Evolutionary conservation across 331 rosid species (phyloP).

Genomic region (Rhamnella rubrinervis): DNA sequence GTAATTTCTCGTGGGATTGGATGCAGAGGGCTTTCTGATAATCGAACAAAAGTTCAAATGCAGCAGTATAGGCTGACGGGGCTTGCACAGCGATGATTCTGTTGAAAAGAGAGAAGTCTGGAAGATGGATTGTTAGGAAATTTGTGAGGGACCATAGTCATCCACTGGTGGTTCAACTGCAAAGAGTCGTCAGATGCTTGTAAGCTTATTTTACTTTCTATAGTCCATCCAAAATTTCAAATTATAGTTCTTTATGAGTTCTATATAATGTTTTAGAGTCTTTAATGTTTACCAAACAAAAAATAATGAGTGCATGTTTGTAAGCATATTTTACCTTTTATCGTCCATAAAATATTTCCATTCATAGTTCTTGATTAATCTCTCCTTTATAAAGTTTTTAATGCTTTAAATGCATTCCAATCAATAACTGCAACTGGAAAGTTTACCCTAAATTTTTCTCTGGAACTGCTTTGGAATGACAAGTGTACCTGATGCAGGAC

Average conservation of each 20-base stretch:
- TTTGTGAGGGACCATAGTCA: slow-evolving; percentile 38
- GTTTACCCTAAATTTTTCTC: too few species aligned
- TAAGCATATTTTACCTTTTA: too few species aligned
- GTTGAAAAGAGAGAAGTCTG: slow-evolving; percentile 33
- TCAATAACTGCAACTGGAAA: too few species aligned
- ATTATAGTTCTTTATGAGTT: neutral
- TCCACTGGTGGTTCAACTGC: slow-evolving; percentile 25
- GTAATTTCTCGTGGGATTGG: slow-evolving; percentile 42
- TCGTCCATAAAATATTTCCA: too few species aligned
- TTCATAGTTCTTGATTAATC: too few species aligned
- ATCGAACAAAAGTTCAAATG: slow-evolving; percentile 9
- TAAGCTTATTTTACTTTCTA: slow-evolving; percentile 25
- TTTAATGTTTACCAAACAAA: neutral
- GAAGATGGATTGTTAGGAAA: slow-evolving; percentile 34
- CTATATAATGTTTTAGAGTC: neutral
- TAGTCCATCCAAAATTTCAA: neutral
- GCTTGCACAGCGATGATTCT: slow-evolving; percentile 30
- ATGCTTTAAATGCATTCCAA: too few species aligned
- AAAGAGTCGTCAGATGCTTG: slow-evolving; percentile 18
- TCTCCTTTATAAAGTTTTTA: too few species aligned
- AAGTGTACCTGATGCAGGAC: too few species aligned
- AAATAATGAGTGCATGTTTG: too few species aligned
- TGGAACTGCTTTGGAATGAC: too few species aligned
- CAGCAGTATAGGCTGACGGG: slow-evolving; percentile 17
- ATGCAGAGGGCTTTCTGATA: slow-evolving; percentile 29